Percentiles rank a stretch among this genome's conserved stretches.
phyloP scores from a whole-genome alignment of 1,284 basidiomycete species.

The Cronartium ribicola region DNA sequence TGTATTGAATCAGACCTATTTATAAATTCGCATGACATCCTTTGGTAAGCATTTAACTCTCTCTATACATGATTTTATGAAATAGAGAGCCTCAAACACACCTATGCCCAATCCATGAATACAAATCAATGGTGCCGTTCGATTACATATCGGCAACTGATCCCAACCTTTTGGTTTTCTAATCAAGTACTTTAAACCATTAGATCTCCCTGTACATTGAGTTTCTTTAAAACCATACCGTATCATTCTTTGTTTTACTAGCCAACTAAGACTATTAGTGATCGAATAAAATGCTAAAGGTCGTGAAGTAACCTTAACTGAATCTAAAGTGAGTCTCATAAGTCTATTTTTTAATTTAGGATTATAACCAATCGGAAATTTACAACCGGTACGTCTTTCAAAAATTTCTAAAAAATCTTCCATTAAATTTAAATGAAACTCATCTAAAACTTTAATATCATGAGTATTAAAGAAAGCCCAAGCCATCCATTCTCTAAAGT shows the following conservation, averaged over 20 bases:
- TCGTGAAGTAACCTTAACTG: constrained; percentile 45
- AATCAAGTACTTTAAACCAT: constrained; percentile 47
- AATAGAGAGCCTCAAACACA: constrained; percentile 2
- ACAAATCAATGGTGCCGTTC: constrained; percentile 43
- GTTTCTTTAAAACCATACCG: constrained; percentile 15
- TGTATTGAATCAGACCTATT: constrained; percentile 28
- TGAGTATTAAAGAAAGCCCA: constrained; percentile 48
- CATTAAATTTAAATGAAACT: constrained; percentile 45
- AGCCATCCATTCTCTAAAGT: constrained; percentile 49
- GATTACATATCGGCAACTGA: constrained; percentile 31
- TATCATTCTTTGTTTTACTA: constrained; percentile 17
- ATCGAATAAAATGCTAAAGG: constrained; percentile 44
- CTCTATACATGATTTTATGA: not conserved
- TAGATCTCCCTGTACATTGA: constrained; percentile 11
- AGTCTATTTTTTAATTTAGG: constrained; percentile 41
- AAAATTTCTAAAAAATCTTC: constrained; percentile 47
- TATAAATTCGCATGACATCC: not conserved
- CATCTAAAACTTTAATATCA: constrained; percentile 45
- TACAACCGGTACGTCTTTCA: constrained; percentile 48
- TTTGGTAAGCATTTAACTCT: not conserved
- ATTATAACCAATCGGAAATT: constrained; percentile 44
- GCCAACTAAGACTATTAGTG: constrained; percentile 6
- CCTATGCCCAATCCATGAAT: constrained; percentile 33
- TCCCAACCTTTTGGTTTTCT: constrained; percentile 43
- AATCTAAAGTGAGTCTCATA: constrained; percentile 51